Percentiles rank a stretch among this genome's conserved stretches.
phyloP scores from a whole-genome alignment of 1,284 basidiomycete genomes.

The Ceratobasidium theobromae region DNA sequence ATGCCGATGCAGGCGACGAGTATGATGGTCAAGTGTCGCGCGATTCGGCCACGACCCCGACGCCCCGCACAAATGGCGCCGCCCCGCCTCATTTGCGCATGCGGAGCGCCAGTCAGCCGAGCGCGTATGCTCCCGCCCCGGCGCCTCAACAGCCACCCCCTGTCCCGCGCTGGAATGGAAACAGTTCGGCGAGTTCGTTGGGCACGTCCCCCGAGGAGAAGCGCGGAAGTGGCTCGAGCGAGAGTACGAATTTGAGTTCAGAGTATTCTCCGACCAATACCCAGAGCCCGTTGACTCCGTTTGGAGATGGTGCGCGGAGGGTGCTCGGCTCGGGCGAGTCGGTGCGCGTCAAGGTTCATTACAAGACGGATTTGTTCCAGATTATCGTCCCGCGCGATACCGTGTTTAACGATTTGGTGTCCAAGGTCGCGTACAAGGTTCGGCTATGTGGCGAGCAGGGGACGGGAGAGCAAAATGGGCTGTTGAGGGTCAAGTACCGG shows the following conservation, averaged over 20 bases:
- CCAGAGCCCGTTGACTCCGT: slow-evolving; percentile 78
- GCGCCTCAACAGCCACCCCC: slow-evolving; percentile 58
- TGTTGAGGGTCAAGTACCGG: slow-evolving; percentile 81
- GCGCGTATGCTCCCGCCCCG: slow-evolving; percentile 53
- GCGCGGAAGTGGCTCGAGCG: slow-evolving; percentile 67
- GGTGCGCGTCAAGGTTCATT: slow-evolving; percentile 73
- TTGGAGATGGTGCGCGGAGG: slow-evolving; percentile 49
- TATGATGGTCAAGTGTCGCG: slow-evolving; percentile 3
- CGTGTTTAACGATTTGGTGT: slow-evolving; percentile 78
- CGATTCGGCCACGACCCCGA: slow-evolving; percentile 27
- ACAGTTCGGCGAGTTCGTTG: slow-evolving; percentile 32
- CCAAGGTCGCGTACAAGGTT: slow-evolving; percentile 91
- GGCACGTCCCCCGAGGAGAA: slow-evolving; percentile 52
- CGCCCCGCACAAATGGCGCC: slow-evolving; percentile 3
- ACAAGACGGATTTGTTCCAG: slow-evolving; percentile 87
- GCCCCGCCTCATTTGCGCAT: slow-evolving; percentile 38
- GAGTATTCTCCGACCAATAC: slow-evolving; percentile 73
- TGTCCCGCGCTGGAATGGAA: slow-evolving; percentile 46
- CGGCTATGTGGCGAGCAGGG: slow-evolving; percentile 71
- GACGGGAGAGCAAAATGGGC: slow-evolving; percentile 64
- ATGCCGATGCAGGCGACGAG: slow-evolving; percentile 18
- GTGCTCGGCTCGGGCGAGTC: slow-evolving; percentile 26
- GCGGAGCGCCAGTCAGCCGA: slow-evolving; percentile 74
- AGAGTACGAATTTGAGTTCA: slow-evolving; percentile 73
- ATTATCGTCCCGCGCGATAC: slow-evolving; percentile 82